phyloP scores from a whole-genome alignment of 225 moss, liverwort and hornwort genomes.

The Pseudisothecium myosuroides region DNA sequence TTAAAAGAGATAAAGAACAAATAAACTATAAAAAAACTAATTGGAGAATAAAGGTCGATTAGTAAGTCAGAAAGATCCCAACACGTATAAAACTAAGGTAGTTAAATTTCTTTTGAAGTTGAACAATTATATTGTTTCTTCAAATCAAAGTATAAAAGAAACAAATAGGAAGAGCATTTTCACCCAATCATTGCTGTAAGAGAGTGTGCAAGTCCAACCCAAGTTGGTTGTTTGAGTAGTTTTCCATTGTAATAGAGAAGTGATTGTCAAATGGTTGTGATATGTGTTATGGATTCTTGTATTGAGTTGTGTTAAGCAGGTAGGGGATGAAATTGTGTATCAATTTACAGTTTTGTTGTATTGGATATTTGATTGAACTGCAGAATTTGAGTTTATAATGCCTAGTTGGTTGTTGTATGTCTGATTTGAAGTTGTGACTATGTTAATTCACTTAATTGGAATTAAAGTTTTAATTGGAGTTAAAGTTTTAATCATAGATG shows the following conservation, averaged over 20 bases:
- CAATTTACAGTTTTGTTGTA: no score
- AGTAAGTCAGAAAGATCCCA: not conserved
- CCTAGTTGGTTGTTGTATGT: no score
- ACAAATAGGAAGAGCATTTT: not conserved
- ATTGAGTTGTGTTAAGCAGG: no score
- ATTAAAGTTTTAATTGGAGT: no score
- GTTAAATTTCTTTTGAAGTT: not conserved
- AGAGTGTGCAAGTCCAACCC: not conserved
- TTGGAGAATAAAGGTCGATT: not conserved
- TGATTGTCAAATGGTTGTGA: not conserved
- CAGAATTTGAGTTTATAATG: no score
- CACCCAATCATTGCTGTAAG: not conserved
- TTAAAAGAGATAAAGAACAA: not conserved
- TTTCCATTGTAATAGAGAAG: not conserved
- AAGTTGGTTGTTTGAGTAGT: not conserved
- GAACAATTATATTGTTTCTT: not conserved
- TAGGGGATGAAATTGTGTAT: not conserved
- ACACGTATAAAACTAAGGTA: not conserved
- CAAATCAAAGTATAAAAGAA: not conserved
- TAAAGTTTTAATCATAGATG: no score
- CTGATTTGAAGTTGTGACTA: no score
- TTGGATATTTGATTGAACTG: not conserved
- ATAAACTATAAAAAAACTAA: not conserved
- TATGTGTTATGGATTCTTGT: not conserved
- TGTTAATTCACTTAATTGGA: no score